Conservation (phyloP, 2,329 filamentous ascomycete genomes). For the Aspergillus tanneri region DNA sequence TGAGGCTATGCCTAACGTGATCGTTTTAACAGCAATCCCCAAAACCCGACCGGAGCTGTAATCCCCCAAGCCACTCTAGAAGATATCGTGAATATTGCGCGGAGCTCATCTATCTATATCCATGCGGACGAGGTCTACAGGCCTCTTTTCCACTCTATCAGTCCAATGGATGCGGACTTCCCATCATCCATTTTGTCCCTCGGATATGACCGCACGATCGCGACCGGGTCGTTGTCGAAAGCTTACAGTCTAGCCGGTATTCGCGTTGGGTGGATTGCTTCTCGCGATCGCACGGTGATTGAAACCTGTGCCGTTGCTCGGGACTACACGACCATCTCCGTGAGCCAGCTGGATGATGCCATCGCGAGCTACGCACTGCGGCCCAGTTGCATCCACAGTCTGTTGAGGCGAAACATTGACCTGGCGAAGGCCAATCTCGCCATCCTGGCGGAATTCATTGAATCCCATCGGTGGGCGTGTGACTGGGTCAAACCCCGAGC, state of each 20-base stretch:
- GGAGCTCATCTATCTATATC: slow-evolving; percentile 61
- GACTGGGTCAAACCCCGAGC: slow-evolving; percentile 73
- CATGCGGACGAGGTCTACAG: slow-evolving; percentile 80
- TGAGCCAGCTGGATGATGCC: slow-evolving; percentile 77
- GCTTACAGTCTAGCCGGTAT: slow-evolving; percentile 81
- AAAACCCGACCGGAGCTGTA: slow-evolving; percentile 75
- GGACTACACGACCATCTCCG: slow-evolving; percentile 83
- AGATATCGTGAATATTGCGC: slow-evolving; percentile 62
- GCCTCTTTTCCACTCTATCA: slow-evolving; percentile 73
- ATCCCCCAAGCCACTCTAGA: slow-evolving; percentile 61
- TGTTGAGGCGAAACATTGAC: slow-evolving; percentile 63
- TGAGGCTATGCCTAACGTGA: slow-evolving; percentile 61
- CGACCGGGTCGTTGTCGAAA: slow-evolving; percentile 81
- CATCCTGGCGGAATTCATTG: slow-evolving; percentile 66
- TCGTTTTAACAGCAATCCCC: slow-evolving; percentile 63
- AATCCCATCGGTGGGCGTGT: slow-evolving; percentile 62
- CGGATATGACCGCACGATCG: slow-evolving; percentile 68
- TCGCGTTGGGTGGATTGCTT: slow-evolving; percentile 79
- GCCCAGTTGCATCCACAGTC: slow-evolving; percentile 59
- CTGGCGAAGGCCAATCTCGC: slow-evolving; percentile 68
- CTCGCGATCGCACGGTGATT: slow-evolving; percentile 61
- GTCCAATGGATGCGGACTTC: slow-evolving; percentile 52
- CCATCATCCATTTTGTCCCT: slow-evolving; percentile 70
- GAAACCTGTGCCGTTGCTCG: slow-evolving; percentile 63
- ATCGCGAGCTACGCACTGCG: slow-evolving; percentile 74